Evolutionary conservation across 2,329 filamentous ascomycete genomes (phyloP).

Genomic region (Trichoderma hamatum): DNA sequence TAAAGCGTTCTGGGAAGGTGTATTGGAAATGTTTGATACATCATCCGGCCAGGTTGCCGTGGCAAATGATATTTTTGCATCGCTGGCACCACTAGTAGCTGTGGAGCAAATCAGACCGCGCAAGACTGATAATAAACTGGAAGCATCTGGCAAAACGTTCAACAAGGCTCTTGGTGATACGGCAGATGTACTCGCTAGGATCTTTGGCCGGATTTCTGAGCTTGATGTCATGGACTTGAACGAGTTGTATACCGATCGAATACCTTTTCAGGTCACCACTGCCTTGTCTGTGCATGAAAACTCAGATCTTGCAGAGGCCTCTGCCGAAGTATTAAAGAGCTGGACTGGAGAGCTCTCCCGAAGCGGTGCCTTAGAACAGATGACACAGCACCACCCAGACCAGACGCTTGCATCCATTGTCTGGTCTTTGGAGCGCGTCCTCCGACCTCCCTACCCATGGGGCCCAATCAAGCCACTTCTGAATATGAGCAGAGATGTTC

Average conservation of each 20-base stretch:
- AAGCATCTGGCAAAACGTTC: slow-evolving; percentile 62
- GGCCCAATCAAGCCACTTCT: slow-evolving; percentile 60
- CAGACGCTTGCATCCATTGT: slow-evolving; percentile 50
- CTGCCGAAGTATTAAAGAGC: slow-evolving; percentile 79
- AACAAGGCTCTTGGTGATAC: slow-evolving; percentile 68
- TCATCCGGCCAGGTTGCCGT: slow-evolving; percentile 72
- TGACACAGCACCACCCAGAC: slow-evolving; percentile 46
- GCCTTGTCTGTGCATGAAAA: slow-evolving; percentile 82
- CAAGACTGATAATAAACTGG: slow-evolving; percentile 49
- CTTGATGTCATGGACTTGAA: slow-evolving; percentile 72
- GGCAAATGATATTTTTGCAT: slow-evolving; percentile 73
- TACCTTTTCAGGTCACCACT: slow-evolving; percentile 74
- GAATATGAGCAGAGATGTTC: slow-evolving; percentile 59
- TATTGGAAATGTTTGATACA: slow-evolving; percentile 73
- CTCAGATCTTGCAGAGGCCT: slow-evolving; percentile 75
- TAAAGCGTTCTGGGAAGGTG: slow-evolving; percentile 43
- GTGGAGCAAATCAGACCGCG: slow-evolving; percentile 71
- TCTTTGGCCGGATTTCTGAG: slow-evolving; percentile 78
- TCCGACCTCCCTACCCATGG: slow-evolving; percentile 51
- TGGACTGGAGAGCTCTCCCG: slow-evolving; percentile 69
- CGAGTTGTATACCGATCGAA: slow-evolving; percentile 66
- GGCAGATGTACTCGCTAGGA: slow-evolving; percentile 64
- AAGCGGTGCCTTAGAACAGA: slow-evolving; percentile 43
- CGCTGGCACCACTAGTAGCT: slow-evolving; percentile 69
- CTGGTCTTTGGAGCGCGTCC: slow-evolving; percentile 42